Percentiles rank a stretch among this genome's conserved stretches.
Conservation (phyloP, 768 basidiomycete genomes). For the Suillus tomentosus region DNA sequence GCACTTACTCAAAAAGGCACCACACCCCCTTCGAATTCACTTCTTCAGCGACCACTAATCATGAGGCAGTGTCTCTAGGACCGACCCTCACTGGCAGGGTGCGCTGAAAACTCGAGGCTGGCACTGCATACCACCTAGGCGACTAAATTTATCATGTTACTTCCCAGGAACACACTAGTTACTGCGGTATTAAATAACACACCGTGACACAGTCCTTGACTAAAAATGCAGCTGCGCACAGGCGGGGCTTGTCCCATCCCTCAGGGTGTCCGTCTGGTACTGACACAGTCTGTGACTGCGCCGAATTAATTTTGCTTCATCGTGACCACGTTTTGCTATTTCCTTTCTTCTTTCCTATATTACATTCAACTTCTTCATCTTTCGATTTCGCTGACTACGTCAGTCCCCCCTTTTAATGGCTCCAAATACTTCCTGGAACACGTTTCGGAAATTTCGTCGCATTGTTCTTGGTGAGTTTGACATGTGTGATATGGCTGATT, state of each 20-base stretch:
- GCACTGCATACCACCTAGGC: slow-evolving; percentile 8
- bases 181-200: slow-evolving; percentile 5
- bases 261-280: slow-evolving; percentile 12
- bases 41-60: neutral
- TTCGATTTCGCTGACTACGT: slow-evolving; percentile 13
- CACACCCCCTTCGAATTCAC: neutral
- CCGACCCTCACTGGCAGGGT: neutral
- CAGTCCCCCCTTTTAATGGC: slow-evolving; percentile 19
- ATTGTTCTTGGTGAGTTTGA: slow-evolving; percentile 37
- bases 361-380: slow-evolving; percentile 9
- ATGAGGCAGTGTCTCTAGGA: neutral
- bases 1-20: neutral
- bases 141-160: slow-evolving; percentile 9
- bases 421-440: slow-evolving; percentile 29
- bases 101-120: slow-evolving; percentile 13
- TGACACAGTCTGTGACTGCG: slow-evolving; percentile 5
- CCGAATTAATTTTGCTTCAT: slow-evolving; percentile 14
- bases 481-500: neutral
- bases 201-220: neutral
- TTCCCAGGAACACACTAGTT: neutral
- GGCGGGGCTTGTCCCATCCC: slow-evolving; percentile 10
- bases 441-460: slow-evolving; percentile 37
- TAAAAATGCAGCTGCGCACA: neutral
- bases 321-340: neutral
- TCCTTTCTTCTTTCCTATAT: neutral